Percentiles rank a stretch among this genome's conserved stretches.
phyloP scores from a whole-genome alignment of 768 basidiomycete species.

The Rhodocollybia butyracea region DNA sequence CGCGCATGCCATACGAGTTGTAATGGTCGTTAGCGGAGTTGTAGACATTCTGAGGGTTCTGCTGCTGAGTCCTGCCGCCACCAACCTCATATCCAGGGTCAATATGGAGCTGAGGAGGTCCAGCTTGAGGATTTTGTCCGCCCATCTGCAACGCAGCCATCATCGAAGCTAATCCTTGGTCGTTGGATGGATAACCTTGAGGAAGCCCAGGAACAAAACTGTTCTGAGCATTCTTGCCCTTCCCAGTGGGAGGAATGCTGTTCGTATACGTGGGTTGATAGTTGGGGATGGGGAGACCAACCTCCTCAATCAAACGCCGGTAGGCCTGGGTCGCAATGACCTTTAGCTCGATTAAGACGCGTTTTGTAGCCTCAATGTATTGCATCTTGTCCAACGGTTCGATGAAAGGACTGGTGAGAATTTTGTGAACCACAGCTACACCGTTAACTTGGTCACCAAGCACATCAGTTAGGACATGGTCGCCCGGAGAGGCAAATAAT shows the following conservation, averaged over 20 bases:
- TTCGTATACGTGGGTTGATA: slow-evolving; percentile 79
- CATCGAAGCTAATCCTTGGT: slow-evolving; percentile 87
- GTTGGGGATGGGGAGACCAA: slow-evolving; percentile 86
- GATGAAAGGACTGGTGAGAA: slow-evolving; percentile 83
- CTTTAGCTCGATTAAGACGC: slow-evolving; percentile 86
- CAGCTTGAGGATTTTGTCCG: slow-evolving; percentile 80
- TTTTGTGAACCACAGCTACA: slow-evolving; percentile 89
- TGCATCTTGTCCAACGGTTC: slow-evolving; percentile 63
- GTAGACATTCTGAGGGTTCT: slow-evolving; percentile 32
- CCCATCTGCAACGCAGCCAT: slow-evolving; percentile 93
- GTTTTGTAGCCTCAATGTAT: slow-evolving; percentile 84
- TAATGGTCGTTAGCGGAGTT: slow-evolving; percentile 44
- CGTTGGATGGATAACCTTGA: slow-evolving; percentile 76
- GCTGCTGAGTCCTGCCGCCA: slow-evolving; percentile 32
- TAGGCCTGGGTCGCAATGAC: slow-evolving; percentile 95
- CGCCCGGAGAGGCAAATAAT: slow-evolving; percentile 84
- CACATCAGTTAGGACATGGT: slow-evolving; percentile 91
- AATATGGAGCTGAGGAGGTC: slow-evolving; percentile 68
- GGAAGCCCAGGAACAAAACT: slow-evolving; percentile 73
- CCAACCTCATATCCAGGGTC: slow-evolving; percentile 57
- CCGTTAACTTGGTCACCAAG: slow-evolving; percentile 96
- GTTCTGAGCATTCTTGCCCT: slow-evolving; percentile 53
- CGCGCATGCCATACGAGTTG: slow-evolving; percentile 48
- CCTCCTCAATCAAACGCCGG: slow-evolving; percentile 89
- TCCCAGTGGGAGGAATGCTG: slow-evolving; percentile 57